Percentiles rank a stretch among this genome's conserved stretches.
These are phyloP conservation scores for Gomphus bonarii DNA, from an alignment of 1,284 basidiomycete species.

Conservation along the genomic window DNA sequence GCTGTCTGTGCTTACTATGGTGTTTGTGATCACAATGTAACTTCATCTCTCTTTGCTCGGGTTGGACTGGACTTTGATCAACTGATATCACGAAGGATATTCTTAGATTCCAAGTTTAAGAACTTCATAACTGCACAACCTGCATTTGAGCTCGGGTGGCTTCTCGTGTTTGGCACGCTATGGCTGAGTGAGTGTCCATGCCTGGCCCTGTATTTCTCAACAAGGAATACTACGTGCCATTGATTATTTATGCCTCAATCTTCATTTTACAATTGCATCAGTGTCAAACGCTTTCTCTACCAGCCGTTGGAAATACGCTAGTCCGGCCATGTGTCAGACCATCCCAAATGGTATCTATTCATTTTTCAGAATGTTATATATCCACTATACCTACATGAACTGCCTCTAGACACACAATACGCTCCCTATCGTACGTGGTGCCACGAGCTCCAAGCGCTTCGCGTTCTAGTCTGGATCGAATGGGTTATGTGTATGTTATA, in stretches of 20 bases:
- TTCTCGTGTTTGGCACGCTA: conserved; percentile 35
- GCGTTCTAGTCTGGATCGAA: conserved; percentile 48
- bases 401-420: conserved; percentile 25
- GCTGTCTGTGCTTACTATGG: conserved; percentile 42
- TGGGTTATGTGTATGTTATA: conserved; percentile 37
- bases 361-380: neutral
- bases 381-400: neutral
- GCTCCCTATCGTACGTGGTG: conserved; percentile 41
- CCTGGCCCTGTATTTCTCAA: neutral
- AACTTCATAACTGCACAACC: conserved; percentile 36
- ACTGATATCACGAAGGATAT: conserved; percentile 24
- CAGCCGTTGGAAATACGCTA: conserved; percentile 38
- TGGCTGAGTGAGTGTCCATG: conserved; percentile 37
- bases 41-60: conserved; percentile 10
- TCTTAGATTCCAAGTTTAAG: conserved; percentile 30
- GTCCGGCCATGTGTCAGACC: conserved; percentile 33
- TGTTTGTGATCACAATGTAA: conserved; percentile 32
- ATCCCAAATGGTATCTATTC: conserved; percentile 34
- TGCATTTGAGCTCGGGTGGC: conserved; percentile 36
- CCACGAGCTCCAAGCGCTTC: conserved; percentile 40
- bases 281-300: conserved; percentile 53
- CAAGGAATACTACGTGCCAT: neutral
- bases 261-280: conserved; percentile 16
- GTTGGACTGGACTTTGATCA: neutral
- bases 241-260: neutral